Percentiles rank a stretch among this genome's conserved stretches.
These are phyloP conservation scores for Solanum clarkiae DNA, from an alignment of 257 asterid genomes.

Conservation along the genomic window DNA sequence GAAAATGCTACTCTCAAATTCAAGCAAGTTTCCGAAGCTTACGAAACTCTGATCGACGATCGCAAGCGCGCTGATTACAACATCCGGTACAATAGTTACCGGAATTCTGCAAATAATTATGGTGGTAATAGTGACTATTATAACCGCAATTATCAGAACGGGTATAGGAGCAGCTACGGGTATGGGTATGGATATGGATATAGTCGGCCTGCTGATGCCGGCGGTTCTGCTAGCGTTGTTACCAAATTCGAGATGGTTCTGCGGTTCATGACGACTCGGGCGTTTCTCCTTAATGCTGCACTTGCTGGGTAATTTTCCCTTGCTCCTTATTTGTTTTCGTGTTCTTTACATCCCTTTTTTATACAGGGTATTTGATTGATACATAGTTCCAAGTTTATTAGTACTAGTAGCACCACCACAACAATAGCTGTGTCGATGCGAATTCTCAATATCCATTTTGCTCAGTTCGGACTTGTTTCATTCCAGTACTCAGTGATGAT, in stretches of 20 bases:
- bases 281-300: slow-evolving; percentile 61
- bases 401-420: neutral
- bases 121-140: neutral
- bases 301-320: slow-evolving; percentile 39
- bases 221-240: slow-evolving; percentile 12
- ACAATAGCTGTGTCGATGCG: neutral
- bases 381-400: neutral
- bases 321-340: neutral
- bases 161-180: slow-evolving; percentile 13
- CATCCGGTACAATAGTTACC: slow-evolving; percentile 5
- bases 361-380: neutral
- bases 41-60: slow-evolving; percentile 61
- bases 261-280: slow-evolving; percentile 42
- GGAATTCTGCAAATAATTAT: neutral
- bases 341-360: neutral
- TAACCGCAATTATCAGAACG: slow-evolving; percentile 8
- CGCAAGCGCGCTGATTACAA: slow-evolving; percentile 70
- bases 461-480: neutral
- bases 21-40: slow-evolving; percentile 83
- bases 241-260: slow-evolving; percentile 46
- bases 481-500: neutral
- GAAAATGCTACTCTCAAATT: slow-evolving; percentile 54
- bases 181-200: slow-evolving; percentile 13
- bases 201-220: slow-evolving; percentile 19
- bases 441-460: neutral